phyloP scores from a whole-genome alignment of 352 stramenopile species.

The Pythium myriotylum region DNA sequence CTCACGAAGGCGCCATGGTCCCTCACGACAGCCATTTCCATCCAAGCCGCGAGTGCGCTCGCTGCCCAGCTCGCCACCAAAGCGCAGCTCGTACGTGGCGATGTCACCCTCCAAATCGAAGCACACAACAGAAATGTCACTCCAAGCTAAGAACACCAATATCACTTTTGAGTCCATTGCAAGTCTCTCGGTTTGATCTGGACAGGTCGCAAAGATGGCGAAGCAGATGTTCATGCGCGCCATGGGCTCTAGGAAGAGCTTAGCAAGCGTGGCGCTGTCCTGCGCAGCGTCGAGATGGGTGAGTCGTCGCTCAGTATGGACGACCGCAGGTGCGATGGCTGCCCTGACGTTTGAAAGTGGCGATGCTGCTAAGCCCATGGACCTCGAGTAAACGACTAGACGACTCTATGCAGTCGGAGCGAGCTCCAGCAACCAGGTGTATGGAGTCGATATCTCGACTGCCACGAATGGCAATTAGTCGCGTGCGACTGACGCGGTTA shows the following conservation, averaged over 20 bases:
- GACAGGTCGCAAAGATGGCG: constrained; percentile 22
- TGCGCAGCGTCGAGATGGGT: constrained; percentile 9
- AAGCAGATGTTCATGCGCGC: constrained; percentile 13
- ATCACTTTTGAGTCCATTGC: no score
- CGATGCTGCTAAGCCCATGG: background rate
- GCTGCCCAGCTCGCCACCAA: constrained; percentile 21
- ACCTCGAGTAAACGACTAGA: background rate
- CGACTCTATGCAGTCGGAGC: background rate
- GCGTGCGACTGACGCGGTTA: no score
- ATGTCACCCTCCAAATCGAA: background rate
- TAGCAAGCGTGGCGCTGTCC: constrained; percentile 3
- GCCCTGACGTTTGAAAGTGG: background rate
- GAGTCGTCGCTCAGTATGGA: constrained; percentile 3
- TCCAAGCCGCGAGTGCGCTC: constrained; percentile 19
- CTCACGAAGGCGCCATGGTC: constrained; percentile 4
- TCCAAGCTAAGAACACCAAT: no score
- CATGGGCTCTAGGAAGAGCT: constrained; percentile 15
- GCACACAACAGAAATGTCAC: background rate
- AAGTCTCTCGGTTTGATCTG: background rate
- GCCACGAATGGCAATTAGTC: no score
- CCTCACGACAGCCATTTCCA: constrained; percentile 11
- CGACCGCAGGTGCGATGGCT: constrained; percentile 2
- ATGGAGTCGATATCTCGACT: no score
- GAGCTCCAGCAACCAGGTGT: no score
- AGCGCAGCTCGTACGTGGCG: background rate